A percentile compares a stretch with the other conserved stretches of the same genome.
Evolutionary conservation across 2,329 filamentous ascomycete species (phyloP).

Genomic region (Karstenula rhodostoma): DNA sequence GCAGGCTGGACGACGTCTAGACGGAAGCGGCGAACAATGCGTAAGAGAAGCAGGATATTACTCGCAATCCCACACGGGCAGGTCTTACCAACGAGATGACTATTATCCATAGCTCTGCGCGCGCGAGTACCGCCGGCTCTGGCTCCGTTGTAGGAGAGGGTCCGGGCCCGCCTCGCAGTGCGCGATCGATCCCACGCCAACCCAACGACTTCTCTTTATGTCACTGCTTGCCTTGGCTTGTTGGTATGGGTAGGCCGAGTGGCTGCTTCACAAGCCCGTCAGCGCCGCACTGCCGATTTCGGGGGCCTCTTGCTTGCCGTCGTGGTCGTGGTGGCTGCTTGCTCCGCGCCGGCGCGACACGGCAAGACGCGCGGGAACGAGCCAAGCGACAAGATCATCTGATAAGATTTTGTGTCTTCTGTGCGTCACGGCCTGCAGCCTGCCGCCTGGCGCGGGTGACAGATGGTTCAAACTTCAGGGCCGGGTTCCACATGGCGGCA

Average conservation of each 20-base stretch:
- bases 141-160: not conserved
- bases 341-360: not conserved
- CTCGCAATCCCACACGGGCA: not conserved
- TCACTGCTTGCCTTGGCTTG: conserved; percentile 3
- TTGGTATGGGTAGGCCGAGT: not conserved
- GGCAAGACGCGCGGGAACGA: not conserved
- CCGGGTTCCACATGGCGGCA: not conserved
- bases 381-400: conserved; percentile 3
- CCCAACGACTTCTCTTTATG: conserved; percentile 9
- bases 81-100: not conserved
- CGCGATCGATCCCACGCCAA: conserved; percentile 15
- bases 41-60: not conserved
- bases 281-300: conserved; percentile 6
- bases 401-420: not conserved
- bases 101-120: not conserved
- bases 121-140: not conserved
- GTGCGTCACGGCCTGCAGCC: not conserved
- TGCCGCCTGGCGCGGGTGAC: not conserved
- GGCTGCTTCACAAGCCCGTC: not conserved
- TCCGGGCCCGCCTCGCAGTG: not conserved
- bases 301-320: conserved; percentile 1
- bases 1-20: not conserved
- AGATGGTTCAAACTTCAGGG: not conserved
- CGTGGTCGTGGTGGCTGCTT: no score
- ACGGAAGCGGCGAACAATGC: not conserved